A percentile compares a stretch with the other conserved stretches of the same genome.
phyloP scores from a whole-genome alignment of 2,329 filamentous ascomycete genomes.

The Sporothrix humicola region DNA sequence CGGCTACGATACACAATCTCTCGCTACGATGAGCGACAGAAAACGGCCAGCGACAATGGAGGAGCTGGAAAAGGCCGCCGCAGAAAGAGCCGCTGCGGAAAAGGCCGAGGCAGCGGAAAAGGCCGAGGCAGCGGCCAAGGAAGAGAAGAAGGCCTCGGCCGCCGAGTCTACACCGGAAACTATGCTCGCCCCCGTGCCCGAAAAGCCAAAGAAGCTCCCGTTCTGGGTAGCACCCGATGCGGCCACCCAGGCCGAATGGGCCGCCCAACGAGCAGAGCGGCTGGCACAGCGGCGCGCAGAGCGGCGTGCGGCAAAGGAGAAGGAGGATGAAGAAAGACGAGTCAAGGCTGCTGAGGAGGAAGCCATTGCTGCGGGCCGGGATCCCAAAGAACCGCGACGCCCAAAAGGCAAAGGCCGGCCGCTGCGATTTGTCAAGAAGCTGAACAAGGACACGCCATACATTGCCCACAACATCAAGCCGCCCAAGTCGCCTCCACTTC shows the following conservation, averaged over 20 bases:
- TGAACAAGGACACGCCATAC: neutral
- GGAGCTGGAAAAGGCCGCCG: too few relatives aligned
- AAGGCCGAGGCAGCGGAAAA: too few relatives aligned
- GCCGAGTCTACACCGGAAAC: too few relatives aligned
- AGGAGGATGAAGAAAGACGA: neutral
- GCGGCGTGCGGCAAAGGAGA: neutral
- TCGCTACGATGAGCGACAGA: too few relatives aligned
- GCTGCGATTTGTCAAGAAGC: neutral
- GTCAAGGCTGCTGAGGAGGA: neutral
- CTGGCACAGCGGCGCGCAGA: neutral
- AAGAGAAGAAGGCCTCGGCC: too few relatives aligned
- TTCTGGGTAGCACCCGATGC: neutral
- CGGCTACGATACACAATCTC: too few relatives aligned
- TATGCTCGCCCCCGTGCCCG: neutral
- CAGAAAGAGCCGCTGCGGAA: too few relatives aligned
- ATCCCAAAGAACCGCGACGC: neutral
- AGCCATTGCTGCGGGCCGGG: neutral
- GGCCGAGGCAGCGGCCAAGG: too few relatives aligned
- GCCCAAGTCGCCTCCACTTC: too few relatives aligned
- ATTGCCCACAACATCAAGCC: neutral
- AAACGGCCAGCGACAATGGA: too few relatives aligned
- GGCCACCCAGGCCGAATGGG: neutral
- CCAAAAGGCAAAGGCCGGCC: constrained; percentile 17
- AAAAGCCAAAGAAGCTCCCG: neutral
- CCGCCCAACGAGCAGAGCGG: neutral